Conservation (phyloP, 495 filamentous ascomycete species). For the Neurospora sp. region DNA sequence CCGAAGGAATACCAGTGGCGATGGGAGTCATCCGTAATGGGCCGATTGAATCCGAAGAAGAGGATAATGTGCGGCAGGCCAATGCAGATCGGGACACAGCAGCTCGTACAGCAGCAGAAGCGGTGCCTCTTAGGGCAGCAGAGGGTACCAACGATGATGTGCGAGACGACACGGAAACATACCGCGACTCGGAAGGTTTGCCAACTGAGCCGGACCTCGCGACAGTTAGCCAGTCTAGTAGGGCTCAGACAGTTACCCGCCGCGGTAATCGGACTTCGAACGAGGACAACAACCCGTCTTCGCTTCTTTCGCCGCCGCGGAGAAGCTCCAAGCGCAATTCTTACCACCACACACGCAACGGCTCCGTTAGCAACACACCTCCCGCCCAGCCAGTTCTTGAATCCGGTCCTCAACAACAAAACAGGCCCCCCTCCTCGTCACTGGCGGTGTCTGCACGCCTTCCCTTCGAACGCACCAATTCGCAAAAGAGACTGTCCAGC, state of each 20-base stretch:
- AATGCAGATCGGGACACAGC: slow-evolving; percentile 10
- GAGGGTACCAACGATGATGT: slow-evolving; percentile 30
- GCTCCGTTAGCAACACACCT: slow-evolving; percentile 8
- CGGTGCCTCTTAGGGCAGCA: slow-evolving; percentile 35
- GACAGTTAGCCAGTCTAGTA: neutral
- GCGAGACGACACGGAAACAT: slow-evolving; percentile 29
- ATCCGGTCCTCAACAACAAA: slow-evolving; percentile 1
- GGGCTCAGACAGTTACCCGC: neutral
- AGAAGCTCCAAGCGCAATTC: slow-evolving; percentile 53
- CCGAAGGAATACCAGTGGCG: slow-evolving; percentile 48
- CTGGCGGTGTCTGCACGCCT: slow-evolving; percentile 31
- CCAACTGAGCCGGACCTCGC: neutral
- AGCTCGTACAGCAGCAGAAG: slow-evolving; percentile 21
- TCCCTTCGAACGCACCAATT: slow-evolving; percentile 50
- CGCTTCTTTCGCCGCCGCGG: slow-evolving; percentile 33
- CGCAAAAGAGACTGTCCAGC: slow-evolving; percentile 41
- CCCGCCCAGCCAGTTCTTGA: slow-evolving; percentile 2
- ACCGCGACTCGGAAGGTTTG: neutral
- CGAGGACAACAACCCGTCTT: slow-evolving; percentile 27
- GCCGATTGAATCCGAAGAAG: slow-evolving; percentile 49
- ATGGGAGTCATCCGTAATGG: slow-evolving; percentile 47
- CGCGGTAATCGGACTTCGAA: slow-evolving; percentile 13
- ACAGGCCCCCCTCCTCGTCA: neutral
- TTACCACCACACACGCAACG: slow-evolving; percentile 12
- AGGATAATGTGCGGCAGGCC: slow-evolving; percentile 27